Base-by-base conservation (phyloP, 305 asterid genomes). In the Galium porrigens region DNA sequence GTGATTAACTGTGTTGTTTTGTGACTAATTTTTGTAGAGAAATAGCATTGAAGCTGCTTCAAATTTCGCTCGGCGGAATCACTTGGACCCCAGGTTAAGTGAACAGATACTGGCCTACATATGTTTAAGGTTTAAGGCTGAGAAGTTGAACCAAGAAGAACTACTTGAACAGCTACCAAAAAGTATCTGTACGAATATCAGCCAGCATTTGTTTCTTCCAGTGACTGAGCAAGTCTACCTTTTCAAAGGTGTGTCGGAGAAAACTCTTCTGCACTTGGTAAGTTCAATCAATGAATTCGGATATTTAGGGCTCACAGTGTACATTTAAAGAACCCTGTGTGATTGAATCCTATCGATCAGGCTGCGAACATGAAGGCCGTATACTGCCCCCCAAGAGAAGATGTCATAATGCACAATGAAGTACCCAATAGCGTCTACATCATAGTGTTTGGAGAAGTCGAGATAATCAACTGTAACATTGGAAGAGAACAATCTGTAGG, bases 341-440 rank as follows among this genome's bases (percentile, higher is more conserved):
- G 52, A 15, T 55, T 25, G 60, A 22, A 55, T 46, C 71, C 52
- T 41, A 46, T 46, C 59, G 4, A 68, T 46, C 83, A 89, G 96
- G 91, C 86, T 58, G 78, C 90, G 17, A 89, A 84, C 44, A 79
- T 86, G 84, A 86, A 78, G 62, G 96, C 96, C 0, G 96, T 88
- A 53, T 91, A 85, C 10, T 75, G 86, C 11, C 95, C 95, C 0
- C 96, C 98, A 10, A 82, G 92, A 75, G 95, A 91, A 83, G 98
- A 91, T 61, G 92, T 91, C 11, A 77, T 88, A 46, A 73, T 82
- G 75, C 90, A 85, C 71, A 86, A 85, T 17, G 96, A 88, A 77
- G 73, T 86, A 2, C 77, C 95, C 0, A 89, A 91, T 10, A 94
- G 86, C 68, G 61, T 91, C 8, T 91, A 88, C 82, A 81, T 91